Conservation (phyloP, 371 early-diverging fungal species). For the Apophysomyces elegans region DNA sequence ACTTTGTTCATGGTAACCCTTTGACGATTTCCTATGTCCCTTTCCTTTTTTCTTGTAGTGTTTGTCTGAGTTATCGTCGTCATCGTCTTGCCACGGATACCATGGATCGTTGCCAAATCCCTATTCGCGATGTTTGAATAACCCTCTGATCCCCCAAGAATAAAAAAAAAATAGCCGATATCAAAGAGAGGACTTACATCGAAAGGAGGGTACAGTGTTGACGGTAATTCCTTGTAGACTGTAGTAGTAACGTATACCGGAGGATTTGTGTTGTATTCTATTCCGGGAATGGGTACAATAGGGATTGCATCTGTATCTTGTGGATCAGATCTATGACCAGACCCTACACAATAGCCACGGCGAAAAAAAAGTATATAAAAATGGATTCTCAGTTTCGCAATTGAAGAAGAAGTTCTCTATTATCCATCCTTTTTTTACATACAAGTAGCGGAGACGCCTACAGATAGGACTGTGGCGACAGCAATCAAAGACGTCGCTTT, state of each 20-base stretch:
- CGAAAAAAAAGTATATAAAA: neutral
- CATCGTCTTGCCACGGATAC: neutral
- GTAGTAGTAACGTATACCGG: slow-evolving; percentile 22
- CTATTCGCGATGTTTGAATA: neutral
- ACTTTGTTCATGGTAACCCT: neutral
- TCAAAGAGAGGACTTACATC: neutral
- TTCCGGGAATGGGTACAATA: neutral
- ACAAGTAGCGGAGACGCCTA: slow-evolving; percentile 26
- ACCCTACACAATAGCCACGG: neutral
- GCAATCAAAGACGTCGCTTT: slow-evolving; percentile 28
- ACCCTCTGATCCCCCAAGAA: neutral
- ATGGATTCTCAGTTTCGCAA: no score
- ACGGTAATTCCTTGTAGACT: slow-evolving; percentile 14
- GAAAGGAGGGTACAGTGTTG: slow-evolving; percentile 11
- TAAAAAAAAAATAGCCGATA: neutral
- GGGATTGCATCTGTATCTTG: neutral
- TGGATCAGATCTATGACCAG: neutral
- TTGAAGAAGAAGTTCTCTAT: neutral
- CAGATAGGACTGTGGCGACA: slow-evolving; percentile 25
- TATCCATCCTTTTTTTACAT: neutral
- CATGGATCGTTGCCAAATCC: neutral
- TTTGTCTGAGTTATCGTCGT: neutral
- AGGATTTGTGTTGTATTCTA: slow-evolving; percentile 16
- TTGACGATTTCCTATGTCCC: neutral
- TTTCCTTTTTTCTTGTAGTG: slow-evolving; percentile 3